phyloP scores from a whole-genome alignment of 2,329 filamentous ascomycete genomes.

The Cladosporium sp. region DNA sequence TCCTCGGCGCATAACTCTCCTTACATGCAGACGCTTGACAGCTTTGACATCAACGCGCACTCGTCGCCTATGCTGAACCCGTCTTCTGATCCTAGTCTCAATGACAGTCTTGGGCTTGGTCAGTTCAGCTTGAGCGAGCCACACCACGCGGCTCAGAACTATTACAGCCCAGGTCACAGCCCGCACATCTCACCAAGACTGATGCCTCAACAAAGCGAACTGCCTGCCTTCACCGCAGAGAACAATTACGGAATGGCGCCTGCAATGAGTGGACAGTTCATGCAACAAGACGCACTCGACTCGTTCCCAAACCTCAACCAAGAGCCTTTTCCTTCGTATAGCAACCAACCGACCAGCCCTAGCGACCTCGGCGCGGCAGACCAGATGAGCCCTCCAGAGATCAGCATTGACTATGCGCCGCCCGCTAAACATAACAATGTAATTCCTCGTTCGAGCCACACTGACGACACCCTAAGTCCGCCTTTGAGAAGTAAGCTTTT shows the following conservation, averaged over 20 bases:
- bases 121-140: constrained; percentile 72
- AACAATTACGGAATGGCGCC: constrained; percentile 45
- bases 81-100: constrained; percentile 68
- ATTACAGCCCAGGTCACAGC: constrained; percentile 60
- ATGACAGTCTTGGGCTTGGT: constrained; percentile 71
- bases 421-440: constrained; percentile 46
- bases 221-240: constrained; percentile 44
- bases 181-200: constrained; percentile 65
- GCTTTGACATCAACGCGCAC: constrained; percentile 67
- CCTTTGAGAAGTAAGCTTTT: constrained; percentile 58
- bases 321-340: constrained; percentile 47
- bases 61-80: constrained; percentile 77
- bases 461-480: constrained; percentile 76
- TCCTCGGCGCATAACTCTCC: constrained; percentile 82
- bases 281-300: constrained; percentile 43
- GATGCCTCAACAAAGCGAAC: constrained; percentile 57
- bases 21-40: constrained; percentile 70
- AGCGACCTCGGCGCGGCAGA: constrained; percentile 62
- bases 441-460: constrained; percentile 53
- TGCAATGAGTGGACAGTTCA: constrained; percentile 45
- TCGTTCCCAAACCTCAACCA: constrained; percentile 47
- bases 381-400: constrained; percentile 85
- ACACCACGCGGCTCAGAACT: constrained; percentile 41
- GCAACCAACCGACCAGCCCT: constrained; percentile 30
- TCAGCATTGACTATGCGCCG: constrained; percentile 89